A percentile compares a stretch with the other conserved stretches of the same genome.
phyloP scores from a whole-genome alignment of 345 rosid genomes.

The Physaria fendleri region DNA sequence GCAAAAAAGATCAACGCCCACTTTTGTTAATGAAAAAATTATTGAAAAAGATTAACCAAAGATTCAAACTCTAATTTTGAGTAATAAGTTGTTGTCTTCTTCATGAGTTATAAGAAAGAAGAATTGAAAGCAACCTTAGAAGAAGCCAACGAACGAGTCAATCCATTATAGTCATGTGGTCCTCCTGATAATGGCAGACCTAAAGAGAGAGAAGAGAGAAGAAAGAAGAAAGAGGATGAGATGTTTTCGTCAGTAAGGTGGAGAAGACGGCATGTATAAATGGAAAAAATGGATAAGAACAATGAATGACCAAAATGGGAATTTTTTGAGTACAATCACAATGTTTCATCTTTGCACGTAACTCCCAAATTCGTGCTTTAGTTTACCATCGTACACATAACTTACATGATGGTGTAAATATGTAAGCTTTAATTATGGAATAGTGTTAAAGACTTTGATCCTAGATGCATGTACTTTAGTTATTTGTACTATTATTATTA shows the following conservation, averaged over 20 bases:
- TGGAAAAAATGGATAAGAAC: slow-evolving; percentile 41
- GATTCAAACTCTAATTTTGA: slow-evolving; percentile 5
- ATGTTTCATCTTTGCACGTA: slow-evolving; percentile 28
- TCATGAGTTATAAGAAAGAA: slow-evolving; percentile 36
- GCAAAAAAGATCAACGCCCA: background rate
- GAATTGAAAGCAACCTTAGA: slow-evolving; percentile 69
- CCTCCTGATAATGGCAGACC: slow-evolving; percentile 58
- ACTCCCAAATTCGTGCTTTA: background rate
- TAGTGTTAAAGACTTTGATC: too few relatives aligned
- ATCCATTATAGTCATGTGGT: slow-evolving; percentile 58
- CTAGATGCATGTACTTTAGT: too few relatives aligned
- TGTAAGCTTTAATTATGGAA: too few relatives aligned
- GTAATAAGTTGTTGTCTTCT: slow-evolving; percentile 31
- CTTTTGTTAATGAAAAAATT: slow-evolving; percentile 1
- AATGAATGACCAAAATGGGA: slow-evolving; percentile 18
- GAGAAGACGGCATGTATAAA: slow-evolving; percentile 61
- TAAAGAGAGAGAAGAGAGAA: slow-evolving; percentile 35
- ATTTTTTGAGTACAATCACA: slow-evolving; percentile 3
- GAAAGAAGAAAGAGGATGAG: slow-evolving; percentile 6
- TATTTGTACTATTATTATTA: too few relatives aligned
- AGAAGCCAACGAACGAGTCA: slow-evolving; percentile 40
- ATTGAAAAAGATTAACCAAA: background rate
- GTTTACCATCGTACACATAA: background rate
- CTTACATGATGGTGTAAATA: too few relatives aligned
- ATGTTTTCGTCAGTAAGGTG: slow-evolving; percentile 18